Base-by-base conservation (phyloP, 169 alveolate species). In the Hepatocystis sp. region DNA sequence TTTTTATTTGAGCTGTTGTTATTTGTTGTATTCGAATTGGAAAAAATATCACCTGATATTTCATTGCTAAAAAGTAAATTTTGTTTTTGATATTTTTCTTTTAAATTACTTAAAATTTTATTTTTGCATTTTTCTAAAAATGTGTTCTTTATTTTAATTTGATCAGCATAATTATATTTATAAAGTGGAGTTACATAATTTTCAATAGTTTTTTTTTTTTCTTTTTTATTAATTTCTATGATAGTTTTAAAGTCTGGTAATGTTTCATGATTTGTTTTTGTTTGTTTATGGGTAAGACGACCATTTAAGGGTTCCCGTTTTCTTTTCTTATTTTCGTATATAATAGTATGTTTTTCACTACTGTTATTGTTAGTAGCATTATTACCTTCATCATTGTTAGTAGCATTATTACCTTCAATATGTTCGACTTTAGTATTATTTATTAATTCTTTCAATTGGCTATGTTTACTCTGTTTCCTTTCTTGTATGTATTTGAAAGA, bases 121-220 rank as follows among this genome's bases (percentile, higher is more conserved):
- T 64, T 63, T 39, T 53, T 81, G 39, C 89, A 81, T 63, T 81
- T 81, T 64, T 61, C 40, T 63, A 81, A 63, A 81, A 81, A 81
- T 23, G 7, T 51, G 15, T 81, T 65, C 46, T 81, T 81, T 47
- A 81, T 81, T 40, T 47, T 81, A 32, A 81, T 64, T 63, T 81
- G 89, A 11, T 81, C 67, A 23, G n/a, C 17, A 63, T 81, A 81
- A 13, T 65, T 32, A 53, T 81, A 81, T 36, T 81, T 81, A 51
- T 81, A 56, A 61, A 81, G 63, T 11, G 89, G 89, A 11, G 89
- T 81, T 36, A 81, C 89, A 81, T 34, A 81, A 39, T 81, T 81
- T 53, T 81, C 89, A 23, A 81, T 51, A 42, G 58, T 81, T 63
- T 81, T 81, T 15, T 10, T 15, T 53, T 81, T 60, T 36, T 60